Evolutionary conservation across 306 rosid species (phyloP).

Genomic region (Prunus davidiana): DNA sequence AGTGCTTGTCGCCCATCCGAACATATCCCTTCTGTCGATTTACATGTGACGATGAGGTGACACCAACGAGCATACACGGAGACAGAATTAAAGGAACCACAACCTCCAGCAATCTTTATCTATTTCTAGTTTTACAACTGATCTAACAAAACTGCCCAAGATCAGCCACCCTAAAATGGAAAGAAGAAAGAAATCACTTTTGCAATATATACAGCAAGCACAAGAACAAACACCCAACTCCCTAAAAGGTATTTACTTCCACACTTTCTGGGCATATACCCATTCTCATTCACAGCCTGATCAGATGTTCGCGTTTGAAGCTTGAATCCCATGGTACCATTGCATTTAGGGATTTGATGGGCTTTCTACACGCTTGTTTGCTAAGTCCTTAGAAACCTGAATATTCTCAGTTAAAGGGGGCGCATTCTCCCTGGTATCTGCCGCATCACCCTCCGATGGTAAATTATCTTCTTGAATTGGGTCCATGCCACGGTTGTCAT

Average conservation of each 20-base stretch:
- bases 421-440: constrained; percentile 41
- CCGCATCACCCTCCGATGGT: constrained; percentile 42
- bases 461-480: constrained; percentile 42
- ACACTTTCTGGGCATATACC: constrained; percentile 17
- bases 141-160: constrained; percentile 24
- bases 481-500: constrained; percentile 38
- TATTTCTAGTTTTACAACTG: not conserved
- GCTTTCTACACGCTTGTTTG: constrained; percentile 71
- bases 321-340: constrained; percentile 21
- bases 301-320: not conserved
- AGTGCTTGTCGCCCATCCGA: not conserved
- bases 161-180: constrained; percentile 23
- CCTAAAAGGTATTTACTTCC: constrained; percentile 18
- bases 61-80: not conserved
- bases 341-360: constrained; percentile 60
- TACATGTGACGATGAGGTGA: not conserved
- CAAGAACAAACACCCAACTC: constrained; percentile 11
- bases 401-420: constrained; percentile 35
- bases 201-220: constrained; percentile 44
- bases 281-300: constrained; percentile 7
- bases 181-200: constrained; percentile 21
- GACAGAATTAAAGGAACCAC: not conserved
- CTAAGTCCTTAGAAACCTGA: constrained; percentile 43
- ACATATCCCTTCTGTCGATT: not conserved
- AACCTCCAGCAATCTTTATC: not conserved